Evolutionary conservation across 2,329 filamentous ascomycete genomes (phyloP), one percentile per base, ranked within the genome.

Genomic region (Colletotrichum viniferum): DNA sequence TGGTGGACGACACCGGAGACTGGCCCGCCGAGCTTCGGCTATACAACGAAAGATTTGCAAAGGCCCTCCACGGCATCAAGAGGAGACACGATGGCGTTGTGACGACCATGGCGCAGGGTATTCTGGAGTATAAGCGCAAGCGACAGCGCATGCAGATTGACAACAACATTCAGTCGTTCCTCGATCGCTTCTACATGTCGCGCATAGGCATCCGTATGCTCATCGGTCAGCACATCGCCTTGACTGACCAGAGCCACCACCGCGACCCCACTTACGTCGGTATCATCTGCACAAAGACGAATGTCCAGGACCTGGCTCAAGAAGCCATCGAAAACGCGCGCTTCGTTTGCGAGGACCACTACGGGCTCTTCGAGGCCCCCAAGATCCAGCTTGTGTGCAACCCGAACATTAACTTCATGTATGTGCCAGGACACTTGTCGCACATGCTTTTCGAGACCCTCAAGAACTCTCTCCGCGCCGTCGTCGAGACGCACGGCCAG

Each of bases 401-500:
- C 81, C 94, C 95, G 21, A 93, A 97, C 84, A 90, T 99, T 81
- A 94, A 97, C 88, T 99, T 99, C 87, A 99, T 99, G 97, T 99
- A 99, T 83, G 97, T 99, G 69, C 97, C 97, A 1, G 97, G 97
- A n/a, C 97, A 99, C 86, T 84, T 99, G 84, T 98, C 96, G 79
- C 97, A 99, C 87, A 99, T 99, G 97, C 94, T 99, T 67, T 99
- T 99, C 85, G 97, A 99, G 87, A 99, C 97, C 3, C 89, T 99
- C 83, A 99, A 99, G 88, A 99, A 99, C 89, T 98, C 96, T 71
- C 90, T 99, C 79, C 95, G 97, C 83, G 97, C 97, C 68, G 97
- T 99, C 52, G 97, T 99, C 73, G 97, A 99, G 86, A 95, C 93
- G 18, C 96, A 98, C 83, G 97, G 97, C 63, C 93, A 96, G 83